These are phyloP conservation scores for Dillenia turbinata DNA, from an alignment of 164 flowering plant species.

Conservation along the genomic window DNA sequence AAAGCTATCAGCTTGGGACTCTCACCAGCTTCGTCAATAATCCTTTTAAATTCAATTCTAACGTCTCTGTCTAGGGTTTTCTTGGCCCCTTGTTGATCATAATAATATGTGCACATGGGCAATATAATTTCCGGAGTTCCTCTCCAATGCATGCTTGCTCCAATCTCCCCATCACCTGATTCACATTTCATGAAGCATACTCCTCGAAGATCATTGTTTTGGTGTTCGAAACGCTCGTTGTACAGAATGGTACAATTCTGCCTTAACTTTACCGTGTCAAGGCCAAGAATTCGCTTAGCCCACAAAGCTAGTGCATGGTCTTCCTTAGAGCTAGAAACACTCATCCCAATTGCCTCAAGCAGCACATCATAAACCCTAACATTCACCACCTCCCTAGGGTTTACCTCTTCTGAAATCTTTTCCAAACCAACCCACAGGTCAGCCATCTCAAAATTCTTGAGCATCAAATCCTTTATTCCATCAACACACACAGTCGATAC, in stretches of 20 bases:
- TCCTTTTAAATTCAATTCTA: neutral
- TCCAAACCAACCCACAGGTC: conserved; percentile 3
- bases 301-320: neutral
- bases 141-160: no score
- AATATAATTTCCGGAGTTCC: neutral
- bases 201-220: no score
- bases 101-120: conserved; percentile 1
- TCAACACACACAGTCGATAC: neutral
- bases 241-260: no score
- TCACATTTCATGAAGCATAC: neutral
- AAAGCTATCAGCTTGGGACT: no score
- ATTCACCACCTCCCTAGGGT: neutral
- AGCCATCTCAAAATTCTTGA: neutral
- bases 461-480: neutral
- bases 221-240: no score
- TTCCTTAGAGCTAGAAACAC: no score
- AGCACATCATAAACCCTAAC: no score
- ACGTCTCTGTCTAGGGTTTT: conserved; percentile 1
- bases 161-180: no score
- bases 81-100: neutral
- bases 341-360: no score
- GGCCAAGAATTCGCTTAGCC: neutral
- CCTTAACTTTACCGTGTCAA: neutral
- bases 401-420: neutral
- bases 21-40: neutral